These are phyloP conservation scores for Cercis canadensis DNA, from an alignment of 306 rosid species.

Conservation along the genomic window DNA sequence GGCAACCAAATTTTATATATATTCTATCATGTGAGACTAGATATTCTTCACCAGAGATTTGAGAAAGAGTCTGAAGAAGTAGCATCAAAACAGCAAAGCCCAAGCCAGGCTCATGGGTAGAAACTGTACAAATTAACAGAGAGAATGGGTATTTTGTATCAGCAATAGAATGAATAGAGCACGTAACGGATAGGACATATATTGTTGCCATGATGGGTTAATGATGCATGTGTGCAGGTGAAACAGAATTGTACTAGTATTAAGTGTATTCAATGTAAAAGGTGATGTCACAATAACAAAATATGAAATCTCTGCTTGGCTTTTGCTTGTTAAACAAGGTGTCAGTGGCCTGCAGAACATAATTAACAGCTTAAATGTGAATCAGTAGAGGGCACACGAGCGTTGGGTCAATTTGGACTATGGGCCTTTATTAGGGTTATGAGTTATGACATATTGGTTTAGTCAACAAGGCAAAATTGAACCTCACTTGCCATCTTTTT, in stretches of 20 bases:
- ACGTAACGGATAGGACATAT: background rate
- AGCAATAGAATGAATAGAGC: background rate
- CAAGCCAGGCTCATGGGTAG: background rate
- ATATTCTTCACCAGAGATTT: slow-evolving; percentile 38
- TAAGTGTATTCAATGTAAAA: background rate
- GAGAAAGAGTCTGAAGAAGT: slow-evolving; percentile 17
- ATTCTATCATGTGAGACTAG: slow-evolving; percentile 18
- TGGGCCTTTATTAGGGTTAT: background rate
- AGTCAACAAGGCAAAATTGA: slow-evolving; percentile 13
- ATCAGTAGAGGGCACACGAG: slow-evolving; percentile 10
- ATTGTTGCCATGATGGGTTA: slow-evolving; percentile 1
- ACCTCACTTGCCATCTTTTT: background rate
- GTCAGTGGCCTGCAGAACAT: slow-evolving; percentile 36
- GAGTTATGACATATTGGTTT: background rate
- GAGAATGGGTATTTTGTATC: slow-evolving; percentile 2
- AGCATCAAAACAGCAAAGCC: slow-evolving; percentile 38
- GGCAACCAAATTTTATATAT: slow-evolving; percentile 12
- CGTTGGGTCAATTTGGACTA: slow-evolving; percentile 23
- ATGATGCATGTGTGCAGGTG: background rate
- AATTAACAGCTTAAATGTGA: slow-evolving; percentile 6
- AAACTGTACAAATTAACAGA: background rate
- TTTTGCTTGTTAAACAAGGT: slow-evolving; percentile 53
- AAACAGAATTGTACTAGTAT: background rate
- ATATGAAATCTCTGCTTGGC: slow-evolving; percentile 23
- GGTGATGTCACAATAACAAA: slow-evolving; percentile 26